Base-by-base conservation (phyloP, 169 alveolate genomes). In the Plasmodium sp. region DNA sequence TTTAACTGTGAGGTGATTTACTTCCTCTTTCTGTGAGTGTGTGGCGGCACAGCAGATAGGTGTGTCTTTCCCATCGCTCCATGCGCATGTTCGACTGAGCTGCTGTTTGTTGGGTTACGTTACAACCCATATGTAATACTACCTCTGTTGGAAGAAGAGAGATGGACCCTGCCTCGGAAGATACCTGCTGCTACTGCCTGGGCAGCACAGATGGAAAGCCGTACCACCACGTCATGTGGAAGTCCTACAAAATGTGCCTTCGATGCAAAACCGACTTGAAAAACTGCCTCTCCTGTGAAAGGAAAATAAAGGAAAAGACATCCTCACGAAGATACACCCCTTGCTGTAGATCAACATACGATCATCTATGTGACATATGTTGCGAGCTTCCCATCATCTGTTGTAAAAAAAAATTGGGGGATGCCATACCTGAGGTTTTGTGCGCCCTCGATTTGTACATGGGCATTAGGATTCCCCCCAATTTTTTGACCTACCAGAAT, bases 291-390 rank as follows among this genome's bases (percentile, higher is more conserved):
- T 62, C 83, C 9, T 84, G 92, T 71, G 92, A 84, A 73, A 84
- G 77, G 36, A 84, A 84, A 84, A 84, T 84, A 22, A 84, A 84
- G 12, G 51, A 81, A 56, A 56, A 84, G 72, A 84, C n/a, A 16
- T 2, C 45, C 45, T 36, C 73, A 22, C 48, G 75, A 22, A 16
- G 41, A 2, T 43, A 18, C 48, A 5, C 83, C 34, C 74, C 73
- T 71, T 84, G 92, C 9, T 84, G 92, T 71, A 41, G 58, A 39
- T 71, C 74, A 0, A 18, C 4, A 41, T 39, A 43, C n/a, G 73
- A 71, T 39, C 71, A 84, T 71, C 41, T 84, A 18, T 84, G 92
- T 71, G 92, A 84, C 22, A 81, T 67, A 22, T 84, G 92, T 41
- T 22, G 83, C 9, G 12, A 14, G 33, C 48, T 84, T 12, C 45